A percentile compares a stretch with the other conserved stretches of the same genome.
These are phyloP conservation scores for Amanita brunnescens DNA, from an alignment of 768 basidiomycete genomes.

Conservation along the genomic window DNA sequence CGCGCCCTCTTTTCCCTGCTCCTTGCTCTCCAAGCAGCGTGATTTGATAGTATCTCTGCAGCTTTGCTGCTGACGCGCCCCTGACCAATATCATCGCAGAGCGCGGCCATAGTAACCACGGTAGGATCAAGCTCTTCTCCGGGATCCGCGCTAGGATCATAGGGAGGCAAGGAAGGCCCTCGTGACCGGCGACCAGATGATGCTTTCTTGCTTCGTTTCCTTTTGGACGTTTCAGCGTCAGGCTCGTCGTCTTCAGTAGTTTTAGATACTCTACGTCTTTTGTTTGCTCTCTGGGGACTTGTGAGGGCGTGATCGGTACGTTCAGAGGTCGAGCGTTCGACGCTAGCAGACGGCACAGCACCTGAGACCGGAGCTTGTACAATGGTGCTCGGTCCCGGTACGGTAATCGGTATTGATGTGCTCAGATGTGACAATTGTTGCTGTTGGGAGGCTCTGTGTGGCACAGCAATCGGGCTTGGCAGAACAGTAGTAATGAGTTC, in stretches of 20 bases:
- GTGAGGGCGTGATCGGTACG: background rate
- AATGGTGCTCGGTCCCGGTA: background rate
- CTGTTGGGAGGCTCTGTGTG: background rate
- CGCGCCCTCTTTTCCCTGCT: slow-evolving; percentile 59
- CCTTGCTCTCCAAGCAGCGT: slow-evolving; percentile 61
- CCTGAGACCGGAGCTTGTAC: background rate
- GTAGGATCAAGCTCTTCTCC: slow-evolving; percentile 82
- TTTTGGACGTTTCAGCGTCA: slow-evolving; percentile 10
- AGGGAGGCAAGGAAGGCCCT: slow-evolving; percentile 44
- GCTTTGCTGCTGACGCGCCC: slow-evolving; percentile 77
- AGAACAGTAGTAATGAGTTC: background rate
- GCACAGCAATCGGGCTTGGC: background rate
- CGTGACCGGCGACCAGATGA: slow-evolving; percentile 27
- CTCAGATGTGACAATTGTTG: background rate
- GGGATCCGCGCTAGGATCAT: slow-evolving; percentile 51
- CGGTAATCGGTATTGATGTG: background rate
- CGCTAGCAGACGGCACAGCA: background rate
- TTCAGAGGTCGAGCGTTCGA: background rate
- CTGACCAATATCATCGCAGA: slow-evolving; percentile 71
- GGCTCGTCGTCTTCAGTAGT: slow-evolving; percentile 9
- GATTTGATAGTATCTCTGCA: slow-evolving; percentile 59
- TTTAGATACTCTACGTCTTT: slow-evolving; percentile 14
- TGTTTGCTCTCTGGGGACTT: slow-evolving; percentile 7
- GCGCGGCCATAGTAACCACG: slow-evolving; percentile 68
- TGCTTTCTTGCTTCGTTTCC: slow-evolving; percentile 20